phyloP scores from a whole-genome alignment of 148 eudicot genomes.

The Nepenthes mirabilis region DNA sequence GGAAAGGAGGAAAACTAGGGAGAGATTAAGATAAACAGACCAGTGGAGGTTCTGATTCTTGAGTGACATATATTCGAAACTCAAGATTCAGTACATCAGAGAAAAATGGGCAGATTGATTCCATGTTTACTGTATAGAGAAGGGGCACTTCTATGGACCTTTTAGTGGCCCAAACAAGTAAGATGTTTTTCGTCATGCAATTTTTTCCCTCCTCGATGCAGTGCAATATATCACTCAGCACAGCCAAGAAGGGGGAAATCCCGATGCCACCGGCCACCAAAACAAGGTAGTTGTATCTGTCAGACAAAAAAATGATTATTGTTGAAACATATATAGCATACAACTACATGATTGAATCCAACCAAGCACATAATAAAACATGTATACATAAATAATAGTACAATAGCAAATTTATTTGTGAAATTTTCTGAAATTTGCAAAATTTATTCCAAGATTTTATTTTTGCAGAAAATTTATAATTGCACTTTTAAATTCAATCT shows the following conservation, averaged over 20 bases:
- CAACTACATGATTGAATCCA: too few species aligned
- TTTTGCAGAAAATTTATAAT: too few species aligned
- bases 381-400: too few species aligned
- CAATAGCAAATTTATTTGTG: too few species aligned
- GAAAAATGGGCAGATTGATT: conserved; percentile 42
- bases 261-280: conserved; percentile 89
- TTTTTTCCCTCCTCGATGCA: conserved; percentile 42
- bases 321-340: too few species aligned
- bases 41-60: conserved; percentile 53
- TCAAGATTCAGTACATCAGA: conserved; percentile 48
- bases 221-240: conserved; percentile 57
- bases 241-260: conserved; percentile 71
- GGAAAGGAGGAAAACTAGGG: background rate
- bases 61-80: conserved; percentile 71
- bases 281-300: conserved; percentile 62
- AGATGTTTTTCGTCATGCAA: conserved; percentile 45
- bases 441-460: too few species aligned
- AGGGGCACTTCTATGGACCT: conserved; percentile 59
- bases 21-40: conserved; percentile 18
- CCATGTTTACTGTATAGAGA: conserved; percentile 36
- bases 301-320: background rate
- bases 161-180: conserved; percentile 67
- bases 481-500: too few species aligned
- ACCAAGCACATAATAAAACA: too few species aligned
- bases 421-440: too few species aligned